Percentiles rank a stretch among this genome's conserved stretches.
phyloP scores from a whole-genome alignment of 257 asterid species.

The Ajuga chamaepitys region DNA sequence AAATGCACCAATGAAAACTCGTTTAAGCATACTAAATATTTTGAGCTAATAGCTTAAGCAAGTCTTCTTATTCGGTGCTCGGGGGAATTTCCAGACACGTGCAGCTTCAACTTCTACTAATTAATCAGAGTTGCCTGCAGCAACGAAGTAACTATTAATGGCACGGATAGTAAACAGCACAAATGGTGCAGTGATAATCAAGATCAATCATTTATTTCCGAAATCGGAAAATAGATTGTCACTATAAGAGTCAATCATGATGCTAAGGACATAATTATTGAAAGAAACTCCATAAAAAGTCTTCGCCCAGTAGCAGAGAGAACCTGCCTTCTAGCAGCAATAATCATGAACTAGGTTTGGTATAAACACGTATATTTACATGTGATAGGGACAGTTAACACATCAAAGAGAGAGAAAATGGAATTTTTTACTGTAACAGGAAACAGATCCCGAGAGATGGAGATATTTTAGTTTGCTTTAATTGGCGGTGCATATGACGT shows the following conservation, averaged over 20 bases:
- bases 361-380: background rate
- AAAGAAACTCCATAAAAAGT: background rate
- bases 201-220: background rate
- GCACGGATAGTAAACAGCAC: background rate
- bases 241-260: background rate
- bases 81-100: background rate
- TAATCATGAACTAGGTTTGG: background rate
- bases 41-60: slow-evolving; percentile 12
- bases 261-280: background rate
- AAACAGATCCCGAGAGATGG: too few species aligned
- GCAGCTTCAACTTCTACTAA: slow-evolving; percentile 17
- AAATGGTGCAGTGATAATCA: background rate
- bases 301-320: background rate
- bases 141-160: background rate
- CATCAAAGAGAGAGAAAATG: background rate
- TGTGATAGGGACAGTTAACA: background rate
- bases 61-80: slow-evolving; percentile 9
- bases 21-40: background rate
- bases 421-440: too few species aligned
- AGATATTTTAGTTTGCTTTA: too few species aligned
- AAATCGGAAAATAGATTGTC: background rate
- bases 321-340: background rate
- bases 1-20: slow-evolving; percentile 3
- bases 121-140: slow-evolving; percentile 15
- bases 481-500: background rate